Conservation (phyloP, 495 filamentous ascomycete genomes). For the Parathielavia hyrcaniae region DNA sequence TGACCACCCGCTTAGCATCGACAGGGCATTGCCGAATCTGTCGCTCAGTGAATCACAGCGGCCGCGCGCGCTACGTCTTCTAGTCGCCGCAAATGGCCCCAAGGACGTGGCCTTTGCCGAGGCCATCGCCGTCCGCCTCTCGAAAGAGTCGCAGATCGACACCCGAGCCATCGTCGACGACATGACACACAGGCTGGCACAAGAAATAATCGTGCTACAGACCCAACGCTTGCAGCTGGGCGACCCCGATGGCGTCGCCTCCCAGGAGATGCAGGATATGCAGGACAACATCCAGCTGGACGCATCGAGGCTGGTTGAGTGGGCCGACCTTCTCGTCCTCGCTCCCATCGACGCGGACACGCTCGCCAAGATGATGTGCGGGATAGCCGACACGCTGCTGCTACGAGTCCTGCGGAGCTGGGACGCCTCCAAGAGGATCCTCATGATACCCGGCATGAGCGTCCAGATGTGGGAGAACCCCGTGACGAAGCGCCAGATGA, state of each 20-base stretch:
- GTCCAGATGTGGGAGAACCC: conserved; percentile 79
- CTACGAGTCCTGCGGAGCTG: conserved; percentile 71
- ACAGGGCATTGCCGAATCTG: conserved; percentile 25
- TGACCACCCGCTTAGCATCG: conserved; percentile 6
- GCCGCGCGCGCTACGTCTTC: conserved; percentile 42
- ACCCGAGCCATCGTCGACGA: conserved; percentile 51
- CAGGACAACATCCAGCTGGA: conserved; percentile 44
- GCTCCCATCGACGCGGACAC: conserved; percentile 78
- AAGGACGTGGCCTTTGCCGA: conserved; percentile 48
- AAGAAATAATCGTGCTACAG: conserved; percentile 46
- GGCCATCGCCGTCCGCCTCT: conserved; percentile 49
- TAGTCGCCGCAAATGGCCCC: conserved; percentile 49
- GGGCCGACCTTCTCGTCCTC: conserved; percentile 79
- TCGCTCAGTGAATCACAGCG: conserved; percentile 40
- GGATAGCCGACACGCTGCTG: conserved; percentile 65
- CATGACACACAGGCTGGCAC: conserved; percentile 44
- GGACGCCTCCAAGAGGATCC: conserved; percentile 75
- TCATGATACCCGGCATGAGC: conserved; percentile 79
- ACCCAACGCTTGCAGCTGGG: conserved; percentile 36
- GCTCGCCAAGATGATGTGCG: conserved; percentile 75
- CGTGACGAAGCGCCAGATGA: conserved; percentile 73
- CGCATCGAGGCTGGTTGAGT: conserved; percentile 68
- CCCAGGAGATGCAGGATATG: conserved; percentile 41
- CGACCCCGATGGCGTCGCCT: conserved; percentile 25
- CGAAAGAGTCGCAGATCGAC: conserved; percentile 50